Percentiles rank a stretch among this genome's conserved stretches.
These are phyloP conservation scores for Mortierella sp. DNA, from an alignment of 371 early-diverging fungal genomes.

Conservation along the genomic window DNA sequence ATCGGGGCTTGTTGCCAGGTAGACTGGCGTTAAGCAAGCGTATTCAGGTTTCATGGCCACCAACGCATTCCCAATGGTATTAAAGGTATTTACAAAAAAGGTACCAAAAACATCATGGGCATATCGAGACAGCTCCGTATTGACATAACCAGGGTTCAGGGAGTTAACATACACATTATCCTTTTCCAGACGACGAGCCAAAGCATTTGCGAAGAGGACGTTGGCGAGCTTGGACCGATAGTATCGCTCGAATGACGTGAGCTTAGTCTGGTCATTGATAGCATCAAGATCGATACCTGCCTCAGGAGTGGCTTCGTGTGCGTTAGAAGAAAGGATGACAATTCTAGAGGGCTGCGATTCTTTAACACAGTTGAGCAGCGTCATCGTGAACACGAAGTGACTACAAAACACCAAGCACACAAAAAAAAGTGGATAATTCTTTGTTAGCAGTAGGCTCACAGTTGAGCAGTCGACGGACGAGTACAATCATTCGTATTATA, in stretches of 20 bases:
- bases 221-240: constrained; percentile 73
- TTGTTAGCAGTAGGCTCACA: too few relatives aligned
- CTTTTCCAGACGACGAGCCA: constrained; percentile 57
- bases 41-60: constrained; percentile 11
- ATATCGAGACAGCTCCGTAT: constrained; percentile 14
- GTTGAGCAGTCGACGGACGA: too few relatives aligned
- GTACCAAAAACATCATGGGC: constrained; percentile 1
- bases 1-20: constrained; percentile 69
- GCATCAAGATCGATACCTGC: constrained; percentile 46
- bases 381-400: constrained; percentile 66
- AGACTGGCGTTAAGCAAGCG: constrained; percentile 72
- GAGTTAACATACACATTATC: constrained; percentile 70
- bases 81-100: background rate
- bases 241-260: constrained; percentile 45
- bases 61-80: background rate
- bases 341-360: constrained; percentile 65
- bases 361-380: constrained; percentile 69
- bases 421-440: background rate
- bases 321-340: constrained; percentile 61
- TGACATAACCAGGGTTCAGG: constrained; percentile 78
- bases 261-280: constrained; percentile 53
- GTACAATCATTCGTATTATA: too few relatives aligned
- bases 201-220: constrained; percentile 68
- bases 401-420: background rate
- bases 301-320: constrained; percentile 44